A percentile compares a stretch with the other conserved stretches of the same genome.
Evolutionary conservation across 2,329 filamentous ascomycete species (phyloP).

Genomic region (Colletotrichum tropicale): DNA sequence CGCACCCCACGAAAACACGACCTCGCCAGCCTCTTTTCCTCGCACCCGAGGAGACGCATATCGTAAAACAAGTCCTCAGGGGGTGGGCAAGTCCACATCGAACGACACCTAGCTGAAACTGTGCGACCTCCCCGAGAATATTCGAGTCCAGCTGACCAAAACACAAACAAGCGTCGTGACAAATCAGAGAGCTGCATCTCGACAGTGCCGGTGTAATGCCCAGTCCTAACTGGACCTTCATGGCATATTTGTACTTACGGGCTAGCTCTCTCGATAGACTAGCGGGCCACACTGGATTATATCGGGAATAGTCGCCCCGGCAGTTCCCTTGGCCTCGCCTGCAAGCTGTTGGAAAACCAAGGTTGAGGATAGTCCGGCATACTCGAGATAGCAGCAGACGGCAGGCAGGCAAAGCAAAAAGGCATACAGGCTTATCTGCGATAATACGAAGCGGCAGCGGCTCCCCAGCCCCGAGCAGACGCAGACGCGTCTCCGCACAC

Average conservation of each 20-base stretch:
- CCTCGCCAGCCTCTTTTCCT: not conserved
- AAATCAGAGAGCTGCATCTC: conserved; percentile 3
- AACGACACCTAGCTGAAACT: conserved; percentile 17
- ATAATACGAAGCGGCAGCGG: not conserved
- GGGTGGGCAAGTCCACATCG: conserved; percentile 12
- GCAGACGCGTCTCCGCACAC: conserved; percentile 1
- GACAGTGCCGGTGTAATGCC: not conserved
- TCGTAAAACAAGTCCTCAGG: not conserved
- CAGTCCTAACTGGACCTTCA: not conserved
- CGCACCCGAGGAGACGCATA: not conserved
- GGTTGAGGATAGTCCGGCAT: not conserved
- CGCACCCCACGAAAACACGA: not conserved
- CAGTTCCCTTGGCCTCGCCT: not conserved
- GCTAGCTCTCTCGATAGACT: not conserved
- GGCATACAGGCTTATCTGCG: not conserved
- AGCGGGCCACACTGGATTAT: not conserved
- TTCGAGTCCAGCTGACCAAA: conserved; percentile 14
- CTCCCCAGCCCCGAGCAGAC: not conserved
- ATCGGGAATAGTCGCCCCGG: not conserved
- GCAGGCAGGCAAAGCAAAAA: not conserved
- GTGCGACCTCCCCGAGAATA: not conserved
- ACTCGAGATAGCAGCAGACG: not conserved
- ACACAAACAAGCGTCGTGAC: not conserved
- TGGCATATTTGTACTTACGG: not conserved
- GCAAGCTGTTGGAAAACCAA: not conserved